Conservation (phyloP, 805 yeast genomes). For the Candida maris region DNA sequence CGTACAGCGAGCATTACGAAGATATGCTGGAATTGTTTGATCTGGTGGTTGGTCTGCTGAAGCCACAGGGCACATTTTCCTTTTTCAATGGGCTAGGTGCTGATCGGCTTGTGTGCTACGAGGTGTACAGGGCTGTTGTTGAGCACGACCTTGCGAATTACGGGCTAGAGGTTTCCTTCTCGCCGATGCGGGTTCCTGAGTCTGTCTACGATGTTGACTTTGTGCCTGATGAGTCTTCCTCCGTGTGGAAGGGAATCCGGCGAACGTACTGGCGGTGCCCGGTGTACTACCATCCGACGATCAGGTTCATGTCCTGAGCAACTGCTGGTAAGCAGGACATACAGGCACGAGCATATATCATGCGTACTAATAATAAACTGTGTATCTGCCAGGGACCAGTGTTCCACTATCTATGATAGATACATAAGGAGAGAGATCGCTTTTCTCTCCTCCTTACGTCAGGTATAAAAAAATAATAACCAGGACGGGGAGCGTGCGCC, state of each 20-base stretch:
- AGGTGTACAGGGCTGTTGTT: constrained; percentile 81
- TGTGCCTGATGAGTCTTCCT: constrained; percentile 36
- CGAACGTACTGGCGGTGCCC: constrained; percentile 70
- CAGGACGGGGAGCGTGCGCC: too few species aligned
- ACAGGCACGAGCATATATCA: too few species aligned
- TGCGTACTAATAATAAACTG: too few species aligned
- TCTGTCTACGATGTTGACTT: constrained; percentile 31
- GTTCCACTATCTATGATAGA: too few species aligned
- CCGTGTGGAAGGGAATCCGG: constrained; percentile 61
- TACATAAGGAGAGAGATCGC: too few species aligned
- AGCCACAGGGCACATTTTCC: constrained; percentile 80
- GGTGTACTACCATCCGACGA: constrained; percentile 60
- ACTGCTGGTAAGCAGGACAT: too few species aligned
- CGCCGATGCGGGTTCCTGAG: constrained; percentile 45
- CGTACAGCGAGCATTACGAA: constrained; percentile 85
- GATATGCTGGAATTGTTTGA: constrained; percentile 89
- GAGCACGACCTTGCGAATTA: constrained; percentile 74
- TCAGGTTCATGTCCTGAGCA: background rate
- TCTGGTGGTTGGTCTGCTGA: constrained; percentile 71
- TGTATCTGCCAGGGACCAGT: too few species aligned
- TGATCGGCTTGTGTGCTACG: constrained; percentile 68
- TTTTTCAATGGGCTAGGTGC: constrained; percentile 92
- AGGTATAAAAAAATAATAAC: too few species aligned
- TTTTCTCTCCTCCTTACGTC: too few species aligned
- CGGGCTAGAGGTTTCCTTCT: constrained; percentile 66